Base-by-base conservation (phyloP, 306 rosid genomes). In the Malus asiatica region DNA sequence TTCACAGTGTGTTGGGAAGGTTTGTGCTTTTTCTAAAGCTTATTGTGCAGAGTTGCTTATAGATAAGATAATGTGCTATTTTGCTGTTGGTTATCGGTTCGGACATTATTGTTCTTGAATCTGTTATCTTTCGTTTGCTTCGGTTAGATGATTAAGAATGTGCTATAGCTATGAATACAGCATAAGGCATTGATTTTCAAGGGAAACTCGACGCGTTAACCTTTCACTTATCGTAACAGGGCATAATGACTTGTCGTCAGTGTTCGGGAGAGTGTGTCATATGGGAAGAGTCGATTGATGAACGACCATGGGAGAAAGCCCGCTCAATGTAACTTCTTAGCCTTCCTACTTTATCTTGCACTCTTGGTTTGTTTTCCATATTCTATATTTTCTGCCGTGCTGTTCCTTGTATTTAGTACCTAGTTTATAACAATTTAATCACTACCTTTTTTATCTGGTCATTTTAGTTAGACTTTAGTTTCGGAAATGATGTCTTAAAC, bases 271-370 rank as follows among this genome's bases (percentile, higher is more conserved):
- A 92, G 75, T 79, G 98, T 72, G 96, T 94, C 78, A 92, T 88
- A 85, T 94, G 98, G 97, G 97, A 94, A 80, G 98, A 94, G 83
- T 86, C 96, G 1, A 94, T 94, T 66, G 97, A 94, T 77, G 98
- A 94, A 75, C 84, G 67, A 61, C 98, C 96, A 45, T 94, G 98
- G 98, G 98, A 94, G 89, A 88, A 75, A 80, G 98, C 96, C 23
- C 97, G 86, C 72, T 90, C 93, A 29, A 85, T 75, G 98, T 94
- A 91, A 82, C 12, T 67, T 69, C 40, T 53, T 77, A 35, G 27
- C 51, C 64, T 30, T 58, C 77, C 68, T 45, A 27, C 48, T 44
- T 66, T n/a, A 19, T 44, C 11, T 42, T 40, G 8, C 57, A 19
- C 20, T 62, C 23, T 60, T 69, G 27, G 40, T n/a, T 70, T 5